phyloP scores from a whole-genome alignment of 768 basidiomycete species.

The Hygrophoropsis aurantiaca region DNA sequence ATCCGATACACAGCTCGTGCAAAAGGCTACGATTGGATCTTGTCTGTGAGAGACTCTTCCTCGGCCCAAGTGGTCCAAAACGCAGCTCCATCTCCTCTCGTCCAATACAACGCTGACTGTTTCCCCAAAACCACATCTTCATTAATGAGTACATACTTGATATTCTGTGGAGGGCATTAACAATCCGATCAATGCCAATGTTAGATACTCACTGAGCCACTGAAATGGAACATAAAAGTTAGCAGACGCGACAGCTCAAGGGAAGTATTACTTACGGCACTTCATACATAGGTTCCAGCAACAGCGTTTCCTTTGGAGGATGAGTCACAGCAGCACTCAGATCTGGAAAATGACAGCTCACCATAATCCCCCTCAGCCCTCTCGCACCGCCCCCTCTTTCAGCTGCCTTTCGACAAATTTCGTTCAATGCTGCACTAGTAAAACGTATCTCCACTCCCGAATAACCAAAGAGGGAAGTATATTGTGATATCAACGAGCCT shows the following conservation, averaged over 20 bases:
- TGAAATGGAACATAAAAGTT: conserved; percentile 21
- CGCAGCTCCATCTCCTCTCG: conserved; percentile 57
- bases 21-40: conserved; percentile 10
- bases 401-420: conserved; percentile 76
- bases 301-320: conserved; percentile 61
- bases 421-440: conserved; percentile 75
- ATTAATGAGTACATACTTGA: conserved; percentile 81
- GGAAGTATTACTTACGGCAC: conserved; percentile 66
- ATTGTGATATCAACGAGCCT: conserved; percentile 89
- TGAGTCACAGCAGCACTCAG: conserved; percentile 1
- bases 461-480: conserved; percentile 78
- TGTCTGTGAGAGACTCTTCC: conserved; percentile 46
- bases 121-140: conserved; percentile 67
- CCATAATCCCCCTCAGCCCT: conserved; percentile 88
- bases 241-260: conserved; percentile 4
- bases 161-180: conserved; percentile 45
- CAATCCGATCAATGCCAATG: not conserved
- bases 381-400: conserved; percentile 88
- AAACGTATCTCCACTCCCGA: conserved; percentile 87
- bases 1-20: too few relatives aligned
- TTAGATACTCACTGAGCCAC: conserved; percentile 60
- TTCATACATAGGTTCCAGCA: conserved; percentile 93
- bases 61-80: conserved; percentile 81
- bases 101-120: conserved; percentile 72
- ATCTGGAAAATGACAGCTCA: conserved; percentile 25